phyloP scores from a whole-genome alignment of 176 grass and related monocot species.

The Carex littledalei region DNA sequence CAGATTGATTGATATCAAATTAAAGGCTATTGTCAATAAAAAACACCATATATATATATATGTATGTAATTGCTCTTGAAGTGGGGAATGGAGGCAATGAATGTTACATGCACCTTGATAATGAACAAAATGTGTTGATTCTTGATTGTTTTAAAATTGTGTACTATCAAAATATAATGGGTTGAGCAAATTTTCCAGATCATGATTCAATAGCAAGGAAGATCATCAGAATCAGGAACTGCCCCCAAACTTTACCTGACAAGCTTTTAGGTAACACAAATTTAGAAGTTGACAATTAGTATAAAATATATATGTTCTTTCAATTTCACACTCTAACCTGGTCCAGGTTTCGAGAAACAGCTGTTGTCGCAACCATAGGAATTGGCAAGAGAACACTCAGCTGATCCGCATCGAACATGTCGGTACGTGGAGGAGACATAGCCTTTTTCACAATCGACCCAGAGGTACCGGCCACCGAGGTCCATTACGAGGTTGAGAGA shows the following conservation, averaged over 20 bases:
- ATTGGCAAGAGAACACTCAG: slow-evolving; percentile 32
- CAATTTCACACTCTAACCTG: neutral
- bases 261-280: neutral
- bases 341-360: slow-evolving; percentile 11
- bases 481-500: slow-evolving; percentile 43
- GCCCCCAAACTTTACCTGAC: too few relatives aligned
- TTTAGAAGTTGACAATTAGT: neutral
- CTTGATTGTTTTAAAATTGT: too few relatives aligned
- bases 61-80: too few relatives aligned
- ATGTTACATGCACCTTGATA: too few relatives aligned
- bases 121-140: too few relatives aligned
- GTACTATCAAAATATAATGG: too few relatives aligned
- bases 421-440: slow-evolving; percentile 56
- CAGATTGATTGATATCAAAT: too few relatives aligned
- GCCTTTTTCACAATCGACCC: slow-evolving; percentile 61
- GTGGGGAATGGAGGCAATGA: too few relatives aligned
- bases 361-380: slow-evolving; percentile 24
- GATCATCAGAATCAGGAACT: neutral
- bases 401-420: slow-evolving; percentile 36
- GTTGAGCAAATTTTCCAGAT: neutral
- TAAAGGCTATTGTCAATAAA: too few relatives aligned
- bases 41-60: too few relatives aligned
- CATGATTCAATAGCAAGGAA: neutral
- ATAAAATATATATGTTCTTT: neutral
- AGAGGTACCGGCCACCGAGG: slow-evolving; percentile 38